Conservation (phyloP, 1,284 basidiomycete genomes). For the Leccinum cinnamomeum region DNA sequence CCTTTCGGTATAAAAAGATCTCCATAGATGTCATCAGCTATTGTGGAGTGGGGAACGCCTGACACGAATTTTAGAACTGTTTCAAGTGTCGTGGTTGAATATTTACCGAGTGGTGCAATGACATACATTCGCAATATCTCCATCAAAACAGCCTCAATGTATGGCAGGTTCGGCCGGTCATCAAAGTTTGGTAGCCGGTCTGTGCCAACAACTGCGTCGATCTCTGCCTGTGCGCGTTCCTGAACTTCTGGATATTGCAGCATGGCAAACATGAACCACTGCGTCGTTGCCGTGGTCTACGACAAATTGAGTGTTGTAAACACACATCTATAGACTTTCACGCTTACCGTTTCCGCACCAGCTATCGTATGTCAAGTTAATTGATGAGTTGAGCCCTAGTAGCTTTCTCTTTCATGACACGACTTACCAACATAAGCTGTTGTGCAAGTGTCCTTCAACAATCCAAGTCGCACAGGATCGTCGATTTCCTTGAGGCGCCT, state of each 20-base stretch:
- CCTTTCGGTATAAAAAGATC: slow-evolving; percentile 46
- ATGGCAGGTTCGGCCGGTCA: slow-evolving; percentile 42
- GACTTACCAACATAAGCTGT: slow-evolving; percentile 28
- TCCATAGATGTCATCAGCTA: slow-evolving; percentile 42
- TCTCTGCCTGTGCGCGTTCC: slow-evolving; percentile 42
- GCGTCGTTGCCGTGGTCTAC: slow-evolving; percentile 46
- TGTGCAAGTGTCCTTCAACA: slow-evolving; percentile 20
- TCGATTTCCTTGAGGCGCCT: background rate
- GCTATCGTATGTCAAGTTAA: slow-evolving; percentile 11
- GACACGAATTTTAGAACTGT: background rate
- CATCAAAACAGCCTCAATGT: slow-evolving; percentile 47
- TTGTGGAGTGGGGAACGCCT: slow-evolving; percentile 46
- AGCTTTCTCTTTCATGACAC: background rate
- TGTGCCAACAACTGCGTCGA: slow-evolving; percentile 41
- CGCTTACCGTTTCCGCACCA: slow-evolving; percentile 26
- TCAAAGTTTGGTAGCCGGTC: slow-evolving; percentile 41
- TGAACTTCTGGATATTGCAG: slow-evolving; percentile 47
- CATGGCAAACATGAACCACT: slow-evolving; percentile 51
- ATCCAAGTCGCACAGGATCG: slow-evolving; percentile 10
- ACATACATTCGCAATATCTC: slow-evolving; percentile 53
- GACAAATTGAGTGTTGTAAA: background rate
- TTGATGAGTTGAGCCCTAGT: background rate
- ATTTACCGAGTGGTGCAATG: slow-evolving; percentile 34
- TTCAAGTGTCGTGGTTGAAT: background rate
- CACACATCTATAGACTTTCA: background rate